Evolutionary conservation across 2,329 filamentous ascomycete species (phyloP), one percentile per base, ranked within the genome.

Genomic region (Kalmusia sp.): DNA sequence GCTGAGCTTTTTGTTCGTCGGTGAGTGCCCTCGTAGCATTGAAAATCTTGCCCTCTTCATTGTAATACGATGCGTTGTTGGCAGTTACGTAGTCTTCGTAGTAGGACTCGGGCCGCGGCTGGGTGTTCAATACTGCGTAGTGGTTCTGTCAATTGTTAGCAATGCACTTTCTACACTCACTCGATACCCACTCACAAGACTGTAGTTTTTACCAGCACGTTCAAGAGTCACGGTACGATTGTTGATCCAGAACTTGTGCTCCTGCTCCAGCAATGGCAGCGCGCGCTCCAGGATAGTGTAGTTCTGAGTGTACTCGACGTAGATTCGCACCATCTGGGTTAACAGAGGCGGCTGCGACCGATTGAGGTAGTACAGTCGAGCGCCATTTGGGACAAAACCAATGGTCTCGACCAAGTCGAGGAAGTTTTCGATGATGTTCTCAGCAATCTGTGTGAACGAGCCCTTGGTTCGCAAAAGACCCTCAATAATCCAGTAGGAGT

Each of bases 351-450:
- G 87, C 70, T 89, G 87, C 2, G 85, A 88, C 25, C 87, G 81
- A 68, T 89, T 88, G 49, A 88, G 77, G 60, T 89, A 90, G 76
- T 90, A 89, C 22, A 84, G 63, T 12, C 87, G 78, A n/a, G 84
- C 85, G 6, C 87, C 87, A 54, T 90, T 90, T 31, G 87, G 87
- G 3, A 89, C 80, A 63, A 89, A 88, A 9, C 87, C 87, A 59
- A 83, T 85, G 8, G 79, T 70, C 9, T 89, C 85, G 3, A 90
- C 80, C 31, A 89, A 78, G 61, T 89, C 87, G 9, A 89, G 74
- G 61, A 89, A 89, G 67, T 90, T 90, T 64, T 89, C 85, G 56
- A 89, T 87, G 25, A 85, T 87, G 70, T 89, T 88, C 65, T 79
- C 80, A 3, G 86, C 83, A 54, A 89, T 87, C 28, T 83, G 71